Base-by-base conservation (phyloP, 2,329 filamentous ascomycete species). In the Colletotrichum ledebouriae region DNA sequence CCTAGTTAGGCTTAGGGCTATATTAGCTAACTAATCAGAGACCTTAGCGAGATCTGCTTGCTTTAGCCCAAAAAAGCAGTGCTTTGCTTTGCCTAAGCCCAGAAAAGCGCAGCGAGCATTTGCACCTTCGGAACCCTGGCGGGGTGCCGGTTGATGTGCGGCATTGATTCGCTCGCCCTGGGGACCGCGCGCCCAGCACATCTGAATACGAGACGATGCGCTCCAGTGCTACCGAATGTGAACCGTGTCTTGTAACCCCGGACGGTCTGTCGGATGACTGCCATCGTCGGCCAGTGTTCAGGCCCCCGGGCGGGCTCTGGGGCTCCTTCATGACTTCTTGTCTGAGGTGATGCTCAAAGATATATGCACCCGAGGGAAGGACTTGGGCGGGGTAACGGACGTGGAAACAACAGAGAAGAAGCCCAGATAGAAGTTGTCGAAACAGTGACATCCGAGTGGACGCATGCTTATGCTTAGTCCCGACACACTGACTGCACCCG, bases 181-280 rank as follows among this genome's bases (percentile, higher is more conserved):
- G 49, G 41, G 47, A 52, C 63, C 22, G 39, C 62, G 22, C 59
- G 41, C 60, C 41, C 53, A 49, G 60, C 37, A 41, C 13, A 29
- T 25, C 41, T n/a, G 41, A 55, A 55, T 65, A 65, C 65, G 65
- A 68, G 60, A 25, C 53, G 60, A 41, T 60, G 59, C 37, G 49
- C 49, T 47, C 7, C 29, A 29, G 13, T 12, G 17, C 39, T 33
- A 34, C 49, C 57, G 9, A 29, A 29, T 7, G 29, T 22, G 37
- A 41, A 17, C 57, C 53, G 46, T 33, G 42, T 49, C 60, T 33
- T 55, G 15, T 46, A 6, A 6, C 17, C 15, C n/a, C 15, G n/a
- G 42, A 6, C 37, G 15, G 25, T 25, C 25, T 25, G 25, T 25
- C 25, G 25, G 25, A 25, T 5, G 25, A 25, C 25, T 25, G 25